Evolutionary conservation across 1,284 basidiomycete species (phyloP), one percentile per base, ranked within the genome.

Genomic region (Ganoderma leucocontextum): DNA sequence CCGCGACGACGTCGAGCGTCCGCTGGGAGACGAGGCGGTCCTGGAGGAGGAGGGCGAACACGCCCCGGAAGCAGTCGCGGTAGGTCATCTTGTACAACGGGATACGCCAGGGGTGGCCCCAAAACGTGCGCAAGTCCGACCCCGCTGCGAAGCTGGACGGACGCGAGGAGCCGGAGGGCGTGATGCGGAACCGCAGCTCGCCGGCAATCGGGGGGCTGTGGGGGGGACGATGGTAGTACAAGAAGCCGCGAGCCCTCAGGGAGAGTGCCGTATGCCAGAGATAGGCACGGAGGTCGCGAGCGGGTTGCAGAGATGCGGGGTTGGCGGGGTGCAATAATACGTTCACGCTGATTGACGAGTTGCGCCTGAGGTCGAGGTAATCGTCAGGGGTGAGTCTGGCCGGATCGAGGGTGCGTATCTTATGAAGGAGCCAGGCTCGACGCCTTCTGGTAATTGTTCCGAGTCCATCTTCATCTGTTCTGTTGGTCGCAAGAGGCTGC

Each of bases 371-470:
- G 52, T 76, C 77, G 25, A 52, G 9, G 17, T 38, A 69, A 63
- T 77, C 79, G 12, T 73, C 78, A 5, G 80, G 72, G n/a, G 61
- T 61, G 8, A 80, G 67, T 13, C 64, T 73, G 55, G 69, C 68
- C 2, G 68, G 66, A 22, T 70, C 65, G 53, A 66, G 60, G 41
- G 81, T 74, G 36, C 77, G 73, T 5, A 63, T 63, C 1, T 0
- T 5, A 29, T 29, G 29, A 29, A 29, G 29, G 29, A 29, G 29
- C 29, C 29, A 1, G 29, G 1, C 29, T 29, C 29, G 29, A 29
- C 29, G 29, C 29, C 29, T 29, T 29, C 29, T 29, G 29, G 29
- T 29, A 29, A 29, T 29, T 29, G 29, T 29, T 29, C 29, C 29
- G 29, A 29, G 29, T 29, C 29, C 29, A 29, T 29, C 29, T 29